Base-by-base conservation (phyloP, 2,329 filamentous ascomycete species). In the Fusarium sp. region DNA sequence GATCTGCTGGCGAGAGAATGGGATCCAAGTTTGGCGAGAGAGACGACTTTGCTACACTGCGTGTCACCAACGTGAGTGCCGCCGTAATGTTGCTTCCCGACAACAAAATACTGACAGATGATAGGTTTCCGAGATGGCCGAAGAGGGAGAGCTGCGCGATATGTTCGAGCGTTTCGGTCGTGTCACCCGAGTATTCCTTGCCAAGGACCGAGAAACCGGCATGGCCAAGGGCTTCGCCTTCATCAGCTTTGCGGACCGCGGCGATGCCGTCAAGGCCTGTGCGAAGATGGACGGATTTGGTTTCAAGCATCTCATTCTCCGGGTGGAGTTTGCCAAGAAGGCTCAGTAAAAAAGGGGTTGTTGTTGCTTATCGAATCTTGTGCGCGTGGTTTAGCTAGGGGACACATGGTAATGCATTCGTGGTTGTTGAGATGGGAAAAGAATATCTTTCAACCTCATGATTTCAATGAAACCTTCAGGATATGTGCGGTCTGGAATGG, bases 211-310 rank as follows among this genome's bases (percentile, higher is more conserved):
- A 79, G 96, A 99, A 77, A 99, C 96, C 42, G 93, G 94, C 66
- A 85, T 95, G 80, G 96, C 96, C 75, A 99, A 99, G 89, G 96
- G 96, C 69, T 99, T 99, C 81, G 97, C 97, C 26, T 99, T 99
- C 81, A 97, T 99, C 86, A 97, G 93, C 82, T 99, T 96, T 79
- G 93, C 91, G 65, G 96, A 99, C 81, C 87, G 96, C 74, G 82
- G 86, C 74, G 96, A 99, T 81, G 96, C 96, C 74, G 92, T 93
- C 75, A 93, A 92, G 84, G 96, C 96, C 42, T 97, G 93, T 84
- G 91, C 92, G 84, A 98, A 97, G 88, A 95, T 99, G 93, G 96
- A 99, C 83, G 96, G 96, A 77, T 98, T 87, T 75, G 93, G 93
- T 83, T 95, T 93, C 85, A 91, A 92, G 81, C 93, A 96, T 84